Evolutionary conservation across 2,329 filamentous ascomycete genomes (phyloP), one percentile per base, ranked within the genome.

Genomic region (Cryphonectria japonica): DNA sequence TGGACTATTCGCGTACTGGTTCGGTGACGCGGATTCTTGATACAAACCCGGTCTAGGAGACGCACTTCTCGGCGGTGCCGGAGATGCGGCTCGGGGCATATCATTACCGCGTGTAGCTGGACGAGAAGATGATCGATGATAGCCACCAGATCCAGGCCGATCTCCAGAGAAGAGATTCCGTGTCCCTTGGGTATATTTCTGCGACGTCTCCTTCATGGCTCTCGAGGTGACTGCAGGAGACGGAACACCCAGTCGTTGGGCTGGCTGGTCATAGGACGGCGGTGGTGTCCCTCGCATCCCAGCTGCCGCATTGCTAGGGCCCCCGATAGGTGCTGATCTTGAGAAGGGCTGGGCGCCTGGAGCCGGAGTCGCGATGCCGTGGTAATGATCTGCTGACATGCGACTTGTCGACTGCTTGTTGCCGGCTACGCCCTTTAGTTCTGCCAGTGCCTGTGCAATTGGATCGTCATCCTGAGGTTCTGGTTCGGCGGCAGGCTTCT

Each of bases 321-420:
- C 78, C 69, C 79, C 80, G 1, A 82, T 77, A 16, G 78, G 80
- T 3, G 83, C 82, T 2, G 84, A 81, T 64, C 85, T 82, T 37
- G 84, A 81, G 69, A 81, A 79, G 8, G 81, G 78, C 63, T 83
- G 83, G 62, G 79, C 78, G 9, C 85, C 85, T 0, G 88, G 92
- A 8, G 87, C 90, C 6, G 96, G 95, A 1, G 95, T 97, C 16
- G 93, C 85, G 73, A 99, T 91, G n/a, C 96, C 95, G 78, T 97
- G 93, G 81, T 97, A 98, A 72, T 93, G 91, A 80, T 99, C 97
- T 26, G 95, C 96, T n/a, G 96, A 97, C 72, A 97, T 89, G n/a
- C 97, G 90, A 65, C 88, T 86, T 3, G 91, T 91, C 8, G 93
- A 88, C 76, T 95, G 92, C 81, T 98, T 98, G 22, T 85, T 87